These are phyloP conservation scores for Neurospora africana DNA, from an alignment of 495 filamentous ascomycete genomes.

Conservation along the genomic window DNA sequence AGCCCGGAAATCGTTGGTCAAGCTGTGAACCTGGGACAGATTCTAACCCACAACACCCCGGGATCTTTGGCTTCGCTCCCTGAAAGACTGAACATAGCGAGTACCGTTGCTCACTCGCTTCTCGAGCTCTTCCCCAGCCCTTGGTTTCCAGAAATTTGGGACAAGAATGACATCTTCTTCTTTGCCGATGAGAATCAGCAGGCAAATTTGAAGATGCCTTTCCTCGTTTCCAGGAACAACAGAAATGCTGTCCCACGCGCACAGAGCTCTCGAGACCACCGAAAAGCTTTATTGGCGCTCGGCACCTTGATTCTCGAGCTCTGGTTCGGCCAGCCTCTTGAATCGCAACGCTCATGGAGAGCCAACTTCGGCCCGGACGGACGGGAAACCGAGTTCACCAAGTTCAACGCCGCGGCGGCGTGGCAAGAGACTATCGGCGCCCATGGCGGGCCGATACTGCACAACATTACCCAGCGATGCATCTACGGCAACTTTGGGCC, in stretches of 20 bases:
- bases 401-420: background rate
- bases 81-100: background rate
- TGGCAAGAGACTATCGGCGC: background rate
- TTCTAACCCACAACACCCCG: no score
- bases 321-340: background rate
- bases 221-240: background rate
- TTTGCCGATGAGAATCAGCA: no score
- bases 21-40: background rate
- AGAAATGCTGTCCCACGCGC: no score
- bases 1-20: background rate
- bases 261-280: no score
- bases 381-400: background rate
- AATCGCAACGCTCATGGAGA: accelerated
- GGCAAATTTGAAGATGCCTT: background rate
- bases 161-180: background rate
- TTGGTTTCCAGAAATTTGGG: background rate
- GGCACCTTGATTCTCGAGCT: background rate
- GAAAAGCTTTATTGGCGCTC: background rate
- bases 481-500: background rate
- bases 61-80: no score
- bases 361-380: background rate
- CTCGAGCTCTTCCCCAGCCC: background rate
- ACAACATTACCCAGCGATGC: background rate
- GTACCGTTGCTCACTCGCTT: background rate
- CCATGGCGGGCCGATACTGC: background rate